These are phyloP conservation scores for Trifolium repens DNA, from an alignment of 306 rosid species.

Conservation along the genomic window DNA sequence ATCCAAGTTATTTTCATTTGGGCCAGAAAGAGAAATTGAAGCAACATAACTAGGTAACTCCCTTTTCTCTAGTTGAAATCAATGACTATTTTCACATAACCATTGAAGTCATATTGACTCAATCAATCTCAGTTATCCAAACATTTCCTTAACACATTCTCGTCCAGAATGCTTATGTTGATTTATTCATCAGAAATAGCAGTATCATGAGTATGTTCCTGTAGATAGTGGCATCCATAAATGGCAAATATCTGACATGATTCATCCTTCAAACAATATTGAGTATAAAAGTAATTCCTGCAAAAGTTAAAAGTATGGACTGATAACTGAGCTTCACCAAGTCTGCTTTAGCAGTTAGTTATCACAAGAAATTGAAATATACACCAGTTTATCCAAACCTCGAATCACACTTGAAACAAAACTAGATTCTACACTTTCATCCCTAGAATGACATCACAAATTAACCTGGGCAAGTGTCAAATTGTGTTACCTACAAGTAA, in stretches of 20 bases:
- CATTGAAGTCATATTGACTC: slow-evolving; percentile 30
- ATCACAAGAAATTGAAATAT: slow-evolving; percentile 42
- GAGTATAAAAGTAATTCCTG: slow-evolving; percentile 45
- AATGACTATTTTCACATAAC: slow-evolving; percentile 21
- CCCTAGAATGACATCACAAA: slow-evolving; percentile 24
- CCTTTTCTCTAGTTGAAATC: slow-evolving; percentile 5
- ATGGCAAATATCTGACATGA: slow-evolving; percentile 30
- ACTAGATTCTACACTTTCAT: slow-evolving; percentile 31
- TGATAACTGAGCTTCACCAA: slow-evolving; percentile 41
- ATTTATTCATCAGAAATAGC: slow-evolving; percentile 39
- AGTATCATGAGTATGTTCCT: slow-evolving; percentile 30
- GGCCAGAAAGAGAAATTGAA: slow-evolving; percentile 23
- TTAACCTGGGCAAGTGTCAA: slow-evolving; percentile 29
- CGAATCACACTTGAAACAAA: slow-evolving; percentile 31
- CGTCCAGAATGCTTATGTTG: slow-evolving; percentile 24
- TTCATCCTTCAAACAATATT: slow-evolving; percentile 43
- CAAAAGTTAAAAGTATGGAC: slow-evolving; percentile 52
- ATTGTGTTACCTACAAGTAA: slow-evolving; percentile 39
- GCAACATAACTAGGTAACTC: slow-evolving; percentile 20
- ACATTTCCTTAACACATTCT: slow-evolving; percentile 36
- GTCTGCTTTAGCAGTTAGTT: slow-evolving; percentile 24
- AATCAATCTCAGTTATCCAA: slow-evolving; percentile 11
- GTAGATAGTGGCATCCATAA: slow-evolving; percentile 28
- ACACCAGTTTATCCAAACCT: slow-evolving; percentile 26
- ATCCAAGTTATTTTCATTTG: slow-evolving; percentile 11